A percentile compares a stretch with the other conserved stretches of the same genome.
phyloP scores from a whole-genome alignment of 441 rosid species.

The Arabidopsis hybrid region DNA sequence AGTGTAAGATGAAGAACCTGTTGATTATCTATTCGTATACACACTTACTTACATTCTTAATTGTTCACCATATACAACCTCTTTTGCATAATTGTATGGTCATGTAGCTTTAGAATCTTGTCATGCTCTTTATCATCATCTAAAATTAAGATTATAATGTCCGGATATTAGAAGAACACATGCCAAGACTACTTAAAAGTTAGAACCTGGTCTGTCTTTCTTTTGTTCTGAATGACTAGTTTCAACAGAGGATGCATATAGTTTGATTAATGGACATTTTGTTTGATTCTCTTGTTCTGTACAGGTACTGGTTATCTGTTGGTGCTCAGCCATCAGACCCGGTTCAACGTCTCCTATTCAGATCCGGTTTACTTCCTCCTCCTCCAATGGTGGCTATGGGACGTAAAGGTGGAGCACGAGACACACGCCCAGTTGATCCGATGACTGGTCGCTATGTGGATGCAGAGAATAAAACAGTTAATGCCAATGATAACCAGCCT shows the following conservation, averaged over 20 bases:
- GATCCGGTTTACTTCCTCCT: slow-evolving; percentile 88
- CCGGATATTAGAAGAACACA: not conserved
- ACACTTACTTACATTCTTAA: not conserved
- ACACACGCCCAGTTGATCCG: slow-evolving; percentile 77
- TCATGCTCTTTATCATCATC: not conserved
- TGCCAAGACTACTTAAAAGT: not conserved
- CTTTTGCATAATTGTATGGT: not conserved
- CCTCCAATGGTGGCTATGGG: slow-evolving; percentile 88
- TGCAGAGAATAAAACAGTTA: slow-evolving; percentile 44
- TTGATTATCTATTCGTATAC: not conserved
- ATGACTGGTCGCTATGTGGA: slow-evolving; percentile 69
- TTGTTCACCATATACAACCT: not conserved
- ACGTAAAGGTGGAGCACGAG: slow-evolving; percentile 86
- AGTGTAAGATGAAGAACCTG: slow-evolving; percentile 9
- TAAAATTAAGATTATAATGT: not conserved
- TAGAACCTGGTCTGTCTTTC: not conserved
- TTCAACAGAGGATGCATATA: not conserved
- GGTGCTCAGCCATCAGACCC: slow-evolving; percentile 97
- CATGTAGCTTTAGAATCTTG: not conserved
- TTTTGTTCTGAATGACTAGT: slow-evolving; percentile 4
- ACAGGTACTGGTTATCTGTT: slow-evolving; percentile 92
- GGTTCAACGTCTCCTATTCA: slow-evolving; percentile 79
- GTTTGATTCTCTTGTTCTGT: not conserved
- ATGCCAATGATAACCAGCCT: slow-evolving; percentile 30
- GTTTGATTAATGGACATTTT: not conserved